Evolutionary conservation across 345 rosid species (phyloP).

Genomic region (Erucastrum elatum): DNA sequence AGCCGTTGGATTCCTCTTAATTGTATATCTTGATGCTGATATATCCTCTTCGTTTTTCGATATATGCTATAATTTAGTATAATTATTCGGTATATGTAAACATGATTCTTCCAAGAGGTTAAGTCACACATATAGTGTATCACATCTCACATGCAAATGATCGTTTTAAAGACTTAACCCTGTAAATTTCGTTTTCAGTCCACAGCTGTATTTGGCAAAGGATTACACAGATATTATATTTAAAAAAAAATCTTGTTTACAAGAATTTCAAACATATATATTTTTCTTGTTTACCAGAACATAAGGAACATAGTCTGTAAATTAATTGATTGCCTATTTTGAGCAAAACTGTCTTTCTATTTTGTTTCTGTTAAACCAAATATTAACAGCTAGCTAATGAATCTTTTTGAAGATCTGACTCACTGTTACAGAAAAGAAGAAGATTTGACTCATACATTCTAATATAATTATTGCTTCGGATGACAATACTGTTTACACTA

Average conservation of each 20-base stretch:
- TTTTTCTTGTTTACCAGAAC: background rate
- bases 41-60: background rate
- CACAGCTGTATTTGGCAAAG: background rate
- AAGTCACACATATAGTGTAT: constrained; percentile 7
- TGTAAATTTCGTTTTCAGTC: background rate
- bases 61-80: background rate
- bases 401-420: background rate
- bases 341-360: background rate
- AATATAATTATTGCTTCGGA: too few relatives aligned
- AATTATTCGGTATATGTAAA: background rate
- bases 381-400: background rate
- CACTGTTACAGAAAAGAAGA: background rate
- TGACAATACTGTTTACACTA: too few relatives aligned
- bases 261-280: background rate
- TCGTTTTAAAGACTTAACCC: background rate
- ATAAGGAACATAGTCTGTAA: background rate
- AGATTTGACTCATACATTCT: background rate
- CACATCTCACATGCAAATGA: constrained; percentile 4
- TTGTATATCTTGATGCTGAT: background rate
- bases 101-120: constrained; percentile 1
- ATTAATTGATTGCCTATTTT: background rate
- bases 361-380: background rate
- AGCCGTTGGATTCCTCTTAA: constrained; percentile 17
- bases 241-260: background rate
- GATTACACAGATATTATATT: background rate